Conservation (phyloP, 1,139 yeast species). For the Candida sp. region DNA sequence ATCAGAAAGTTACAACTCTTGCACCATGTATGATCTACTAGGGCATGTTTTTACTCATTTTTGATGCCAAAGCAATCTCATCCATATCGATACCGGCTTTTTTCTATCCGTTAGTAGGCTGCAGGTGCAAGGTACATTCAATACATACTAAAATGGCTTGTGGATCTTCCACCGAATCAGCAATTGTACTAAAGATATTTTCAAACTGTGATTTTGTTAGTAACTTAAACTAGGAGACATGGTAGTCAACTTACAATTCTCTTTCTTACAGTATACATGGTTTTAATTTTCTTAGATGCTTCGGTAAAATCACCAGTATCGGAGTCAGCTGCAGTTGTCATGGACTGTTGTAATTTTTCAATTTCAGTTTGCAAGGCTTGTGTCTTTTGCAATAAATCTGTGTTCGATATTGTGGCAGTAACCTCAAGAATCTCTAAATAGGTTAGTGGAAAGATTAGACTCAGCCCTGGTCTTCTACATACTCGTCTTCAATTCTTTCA, state of each 20-base stretch:
- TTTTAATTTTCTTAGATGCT: neutral
- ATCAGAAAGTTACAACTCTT: too few relatives aligned
- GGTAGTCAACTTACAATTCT: neutral
- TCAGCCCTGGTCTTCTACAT: neutral
- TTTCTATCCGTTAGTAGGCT: neutral
- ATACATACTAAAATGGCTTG: neutral
- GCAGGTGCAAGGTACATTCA: neutral
- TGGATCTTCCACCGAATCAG: neutral
- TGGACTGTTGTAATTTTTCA: neutral
- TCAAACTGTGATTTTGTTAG: neutral
- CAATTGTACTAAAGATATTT: neutral
- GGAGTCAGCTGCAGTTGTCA: neutral
- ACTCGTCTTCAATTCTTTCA: slow-evolving; percentile 6
- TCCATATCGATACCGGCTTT: neutral
- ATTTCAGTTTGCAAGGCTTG: neutral
- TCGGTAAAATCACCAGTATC: neutral
- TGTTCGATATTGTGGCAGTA: slow-evolving; percentile 6
- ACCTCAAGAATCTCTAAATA: slow-evolving; percentile 3
- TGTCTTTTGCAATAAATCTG: slow-evolving; percentile 1
- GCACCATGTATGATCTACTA: neutral
- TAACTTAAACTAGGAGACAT: neutral
- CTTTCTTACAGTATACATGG: neutral
- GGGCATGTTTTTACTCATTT: neutral
- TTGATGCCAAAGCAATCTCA: neutral
- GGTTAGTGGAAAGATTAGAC: neutral